phyloP scores from a whole-genome alignment of 495 filamentous ascomycete genomes.

The Parachaetomium inaequale region DNA sequence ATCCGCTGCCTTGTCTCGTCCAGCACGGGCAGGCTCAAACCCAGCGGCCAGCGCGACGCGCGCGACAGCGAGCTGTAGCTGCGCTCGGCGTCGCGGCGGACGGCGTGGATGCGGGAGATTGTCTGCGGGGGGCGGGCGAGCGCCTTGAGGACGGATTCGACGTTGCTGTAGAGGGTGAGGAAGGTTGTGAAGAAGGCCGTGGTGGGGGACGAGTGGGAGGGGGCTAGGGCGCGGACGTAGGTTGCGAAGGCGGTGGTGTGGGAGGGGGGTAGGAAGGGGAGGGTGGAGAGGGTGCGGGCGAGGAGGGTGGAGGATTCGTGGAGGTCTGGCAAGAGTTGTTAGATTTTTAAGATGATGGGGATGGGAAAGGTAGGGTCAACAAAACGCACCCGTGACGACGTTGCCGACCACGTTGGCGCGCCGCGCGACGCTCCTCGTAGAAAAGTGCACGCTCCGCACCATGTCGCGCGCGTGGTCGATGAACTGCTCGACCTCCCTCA shows the following conservation, averaged over 20 bases:
- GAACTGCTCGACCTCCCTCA: conserved; percentile 91
- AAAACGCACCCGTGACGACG: conserved; percentile 50
- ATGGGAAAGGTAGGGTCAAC: conserved; percentile 29
- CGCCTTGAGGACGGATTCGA: conserved; percentile 72
- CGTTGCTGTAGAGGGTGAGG: conserved; percentile 71
- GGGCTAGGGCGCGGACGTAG: conserved; percentile 64
- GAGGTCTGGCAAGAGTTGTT: conserved; percentile 49
- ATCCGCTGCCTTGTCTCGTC: conserved; percentile 83
- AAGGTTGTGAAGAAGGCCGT: conserved; percentile 69
- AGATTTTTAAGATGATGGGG: conserved; percentile 1
- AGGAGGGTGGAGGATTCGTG: conserved; percentile 62
- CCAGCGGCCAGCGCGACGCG: conserved; percentile 72
- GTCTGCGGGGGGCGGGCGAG: conserved; percentile 77
- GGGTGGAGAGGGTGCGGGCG: conserved; percentile 53
- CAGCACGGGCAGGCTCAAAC: conserved; percentile 50
- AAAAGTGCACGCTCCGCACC: conserved; percentile 75
- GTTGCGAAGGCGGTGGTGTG: conserved; percentile 69
- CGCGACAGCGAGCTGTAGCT: conserved; percentile 68
- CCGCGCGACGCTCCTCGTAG: conserved; percentile 75
- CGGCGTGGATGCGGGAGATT: conserved; percentile 62
- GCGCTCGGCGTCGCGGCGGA: conserved; percentile 68
- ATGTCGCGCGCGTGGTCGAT: conserved; percentile 83
- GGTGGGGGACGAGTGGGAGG: conserved; percentile 70
- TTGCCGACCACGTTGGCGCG: conserved; percentile 58
- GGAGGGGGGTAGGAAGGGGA: conserved; percentile 62